phyloP scores from a whole-genome alignment of 2,329 filamentous ascomycete genomes.

The Acrocalymma vagum region DNA sequence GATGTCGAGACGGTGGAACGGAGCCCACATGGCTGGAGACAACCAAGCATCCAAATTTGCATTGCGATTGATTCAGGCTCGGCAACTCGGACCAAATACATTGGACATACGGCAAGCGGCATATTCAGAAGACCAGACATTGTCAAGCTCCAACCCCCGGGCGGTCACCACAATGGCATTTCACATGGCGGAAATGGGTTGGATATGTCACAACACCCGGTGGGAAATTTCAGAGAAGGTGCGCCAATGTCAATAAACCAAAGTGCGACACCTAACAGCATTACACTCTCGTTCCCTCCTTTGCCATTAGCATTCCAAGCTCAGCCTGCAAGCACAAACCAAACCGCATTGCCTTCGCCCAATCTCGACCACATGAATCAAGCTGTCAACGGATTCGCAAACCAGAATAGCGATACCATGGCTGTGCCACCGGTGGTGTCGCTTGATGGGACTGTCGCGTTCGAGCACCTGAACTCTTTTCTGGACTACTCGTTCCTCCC shows the following conservation, averaged over 20 bases:
- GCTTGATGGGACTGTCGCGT: background rate
- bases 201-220: slow-evolving; percentile 1
- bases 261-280: slow-evolving; percentile 16
- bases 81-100: slow-evolving; percentile 5
- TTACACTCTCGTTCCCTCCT: slow-evolving; percentile 45
- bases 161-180: background rate
- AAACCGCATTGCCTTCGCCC: slow-evolving; percentile 3
- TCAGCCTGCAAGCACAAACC: slow-evolving; percentile 1
- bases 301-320: slow-evolving; percentile 39
- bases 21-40: slow-evolving; percentile 10
- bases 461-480: slow-evolving; percentile 5
- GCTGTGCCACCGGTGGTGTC: background rate
- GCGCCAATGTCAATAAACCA: background rate
- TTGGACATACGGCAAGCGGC: slow-evolving; percentile 46
- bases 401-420: too few relatives aligned
- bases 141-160: too few relatives aligned
- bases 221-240: background rate
- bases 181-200: too few relatives aligned
- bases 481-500: slow-evolving; percentile 10
- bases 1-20: slow-evolving; percentile 49
- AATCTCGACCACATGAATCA: background rate
- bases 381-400: background rate
- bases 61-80: slow-evolving; percentile 34
- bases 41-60: slow-evolving; percentile 49
- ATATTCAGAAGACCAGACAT: slow-evolving; percentile 42